These are phyloP conservation scores for Hemileccinum impolitum DNA, from an alignment of 768 basidiomycete species.

Conservation along the genomic window DNA sequence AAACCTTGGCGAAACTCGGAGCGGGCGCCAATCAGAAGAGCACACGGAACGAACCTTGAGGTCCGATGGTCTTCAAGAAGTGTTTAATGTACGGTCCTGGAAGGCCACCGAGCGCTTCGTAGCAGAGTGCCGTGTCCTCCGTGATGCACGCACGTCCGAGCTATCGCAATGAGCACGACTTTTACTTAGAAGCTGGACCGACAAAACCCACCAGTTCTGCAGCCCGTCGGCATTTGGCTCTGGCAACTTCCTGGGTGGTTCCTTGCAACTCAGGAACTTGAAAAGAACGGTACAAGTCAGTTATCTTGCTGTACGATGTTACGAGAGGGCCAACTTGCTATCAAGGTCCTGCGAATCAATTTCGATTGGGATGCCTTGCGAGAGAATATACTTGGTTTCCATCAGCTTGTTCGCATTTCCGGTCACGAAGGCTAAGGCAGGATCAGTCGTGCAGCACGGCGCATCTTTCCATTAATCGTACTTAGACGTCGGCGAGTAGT, in stretches of 20 bases:
- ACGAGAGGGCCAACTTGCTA: slow-evolving; percentile 45
- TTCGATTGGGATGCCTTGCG: slow-evolving; percentile 60
- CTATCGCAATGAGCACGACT: slow-evolving; percentile 19
- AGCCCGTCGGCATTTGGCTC: slow-evolving; percentile 80
- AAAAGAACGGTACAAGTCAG: neutral
- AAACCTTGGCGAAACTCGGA: slow-evolving; percentile 46
- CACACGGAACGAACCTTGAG: slow-evolving; percentile 55
- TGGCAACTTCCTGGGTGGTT: slow-evolving; percentile 85
- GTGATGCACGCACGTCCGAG: slow-evolving; percentile 63
- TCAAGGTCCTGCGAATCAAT: slow-evolving; percentile 79
- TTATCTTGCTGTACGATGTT: neutral
- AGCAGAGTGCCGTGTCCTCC: slow-evolving; percentile 94
- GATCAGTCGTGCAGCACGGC: slow-evolving; percentile 9
- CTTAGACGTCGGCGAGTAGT: slow-evolving; percentile 22
- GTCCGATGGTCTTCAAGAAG: slow-evolving; percentile 80
- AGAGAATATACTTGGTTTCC: slow-evolving; percentile 84
- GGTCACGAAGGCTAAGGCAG: slow-evolving; percentile 86
- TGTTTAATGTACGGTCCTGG: slow-evolving; percentile 98
- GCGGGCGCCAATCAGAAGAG: neutral
- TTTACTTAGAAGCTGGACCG: neutral
- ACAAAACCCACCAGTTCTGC: slow-evolving; percentile 63
- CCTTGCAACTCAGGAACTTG: slow-evolving; percentile 94
- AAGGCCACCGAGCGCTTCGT: slow-evolving; percentile 82
- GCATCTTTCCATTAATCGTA: slow-evolving; percentile 6
- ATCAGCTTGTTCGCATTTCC: slow-evolving; percentile 90